Evolutionary conservation across 257 asterid genomes (phyloP).

Genomic region (Phtheirospermum japonicum): DNA sequence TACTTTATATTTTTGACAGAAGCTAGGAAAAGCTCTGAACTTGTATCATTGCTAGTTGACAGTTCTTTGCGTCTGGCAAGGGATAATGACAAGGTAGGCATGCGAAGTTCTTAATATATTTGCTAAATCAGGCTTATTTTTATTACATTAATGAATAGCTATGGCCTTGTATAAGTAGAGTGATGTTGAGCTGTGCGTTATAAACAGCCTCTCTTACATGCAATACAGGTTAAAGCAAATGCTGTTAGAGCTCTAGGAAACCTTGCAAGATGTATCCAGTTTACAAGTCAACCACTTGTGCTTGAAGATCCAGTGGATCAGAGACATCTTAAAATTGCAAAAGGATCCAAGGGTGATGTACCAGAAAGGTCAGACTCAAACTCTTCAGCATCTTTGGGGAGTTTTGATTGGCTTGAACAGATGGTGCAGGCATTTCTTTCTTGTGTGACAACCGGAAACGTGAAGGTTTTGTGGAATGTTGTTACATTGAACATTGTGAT

Average conservation of each 20-base stretch:
- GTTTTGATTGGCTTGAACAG: conserved; percentile 60
- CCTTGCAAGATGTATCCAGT: conserved; percentile 66
- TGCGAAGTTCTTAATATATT: conserved; percentile 1
- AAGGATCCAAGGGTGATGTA: conserved; percentile 32
- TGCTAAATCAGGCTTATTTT: background rate
- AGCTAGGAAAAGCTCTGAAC: conserved; percentile 42
- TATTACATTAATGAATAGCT: conserved; percentile 12
- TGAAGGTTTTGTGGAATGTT: conserved; percentile 56
- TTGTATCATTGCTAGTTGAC: conserved; percentile 56
- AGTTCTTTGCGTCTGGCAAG: conserved; percentile 65
- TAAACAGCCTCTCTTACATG: conserved; percentile 12
- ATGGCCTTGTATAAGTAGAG: conserved; percentile 19
- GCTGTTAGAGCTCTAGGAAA: conserved; percentile 96
- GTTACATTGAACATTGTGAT: conserved; percentile 14
- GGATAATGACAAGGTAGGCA: conserved; percentile 90
- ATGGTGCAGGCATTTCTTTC: conserved; percentile 94
- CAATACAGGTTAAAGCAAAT: conserved; percentile 79
- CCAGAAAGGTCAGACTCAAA: conserved; percentile 35
- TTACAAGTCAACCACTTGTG: conserved; percentile 37
- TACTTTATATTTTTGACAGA: conserved; percentile 41
- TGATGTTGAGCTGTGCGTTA: background rate
- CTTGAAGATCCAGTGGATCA: conserved; percentile 33
- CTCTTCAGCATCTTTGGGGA: conserved; percentile 36
- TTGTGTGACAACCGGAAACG: conserved; percentile 92
- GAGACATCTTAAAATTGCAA: conserved; percentile 26